phyloP scores from a whole-genome alignment of 257 asterid genomes.

The Datura wrightii region DNA sequence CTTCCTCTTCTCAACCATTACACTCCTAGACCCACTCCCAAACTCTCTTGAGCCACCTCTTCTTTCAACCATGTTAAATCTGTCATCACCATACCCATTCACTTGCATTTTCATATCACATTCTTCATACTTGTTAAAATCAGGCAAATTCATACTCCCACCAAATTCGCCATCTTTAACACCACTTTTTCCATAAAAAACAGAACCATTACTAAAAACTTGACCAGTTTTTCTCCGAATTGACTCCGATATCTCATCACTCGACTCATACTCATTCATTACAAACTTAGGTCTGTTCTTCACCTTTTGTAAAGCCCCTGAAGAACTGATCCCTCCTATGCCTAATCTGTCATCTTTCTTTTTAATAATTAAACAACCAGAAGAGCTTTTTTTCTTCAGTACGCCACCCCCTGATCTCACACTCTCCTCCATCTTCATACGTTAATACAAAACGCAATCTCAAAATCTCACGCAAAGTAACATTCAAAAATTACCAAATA shows the following conservation, averaged over 20 bases:
- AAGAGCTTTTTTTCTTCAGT: conserved; percentile 83
- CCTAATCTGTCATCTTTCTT: conserved; percentile 56
- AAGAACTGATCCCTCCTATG: conserved; percentile 46
- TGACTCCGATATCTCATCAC: conserved; percentile 68
- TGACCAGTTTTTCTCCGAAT: conserved; percentile 57
- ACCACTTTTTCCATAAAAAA: conserved; percentile 54
- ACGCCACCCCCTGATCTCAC: conserved; percentile 73
- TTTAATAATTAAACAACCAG: conserved; percentile 88
- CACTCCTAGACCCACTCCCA: conserved; percentile 61
- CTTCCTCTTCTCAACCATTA: conserved; percentile 55
- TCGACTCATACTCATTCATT: conserved; percentile 54
- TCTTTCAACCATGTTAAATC: conserved; percentile 49
- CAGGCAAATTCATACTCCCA: conserved; percentile 65
- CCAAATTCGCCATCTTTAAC: conserved; percentile 51
- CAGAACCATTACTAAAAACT: conserved; percentile 46
- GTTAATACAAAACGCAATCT: conserved; percentile 37
- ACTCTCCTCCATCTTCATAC: conserved; percentile 68
- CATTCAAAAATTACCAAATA: conserved; percentile 41
- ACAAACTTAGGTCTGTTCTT: conserved; percentile 56
- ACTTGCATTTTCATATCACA: conserved; percentile 59
- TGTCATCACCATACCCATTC: conserved; percentile 54
- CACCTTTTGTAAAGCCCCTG: conserved; percentile 20
- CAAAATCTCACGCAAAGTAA: conserved; percentile 41
- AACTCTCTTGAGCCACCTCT: conserved; percentile 51
- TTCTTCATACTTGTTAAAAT: conserved; percentile 72